Conservation (phyloP, 768 basidiomycete species). For the Termitomyces sp. region DNA sequence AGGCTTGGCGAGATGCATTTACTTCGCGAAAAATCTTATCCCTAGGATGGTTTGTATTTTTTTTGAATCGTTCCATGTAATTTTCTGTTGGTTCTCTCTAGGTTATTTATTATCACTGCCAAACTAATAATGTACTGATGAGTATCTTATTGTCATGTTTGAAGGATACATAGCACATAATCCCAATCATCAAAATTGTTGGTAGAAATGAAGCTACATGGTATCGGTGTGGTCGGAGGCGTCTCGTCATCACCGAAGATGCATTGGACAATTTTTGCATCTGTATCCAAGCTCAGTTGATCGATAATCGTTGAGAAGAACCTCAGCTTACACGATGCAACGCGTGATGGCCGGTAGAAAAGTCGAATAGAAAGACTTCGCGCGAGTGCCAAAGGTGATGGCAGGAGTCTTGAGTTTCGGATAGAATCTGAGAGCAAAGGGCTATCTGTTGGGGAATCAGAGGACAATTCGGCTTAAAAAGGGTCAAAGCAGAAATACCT, state of each 20-base stretch:
- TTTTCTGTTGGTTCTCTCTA: neutral
- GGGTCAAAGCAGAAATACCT: constrained; percentile 17
- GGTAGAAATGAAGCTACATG: constrained; percentile 46
- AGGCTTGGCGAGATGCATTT: constrained; percentile 76
- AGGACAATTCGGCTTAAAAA: neutral
- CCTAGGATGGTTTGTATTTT: constrained; percentile 20
- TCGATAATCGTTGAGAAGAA: neutral
- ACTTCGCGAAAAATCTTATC: constrained; percentile 54
- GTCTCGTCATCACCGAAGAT: constrained; percentile 21
- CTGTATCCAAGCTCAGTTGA: constrained; percentile 10
- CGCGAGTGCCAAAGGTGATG: neutral
- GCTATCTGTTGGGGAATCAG: constrained; percentile 6
- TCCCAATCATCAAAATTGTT: constrained; percentile 43
- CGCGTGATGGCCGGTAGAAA: constrained; percentile 32
- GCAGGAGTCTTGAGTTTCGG: neutral
- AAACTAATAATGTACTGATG: constrained; percentile 1
- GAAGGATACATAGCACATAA: constrained; percentile 45
- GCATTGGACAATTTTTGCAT: constrained; percentile 13
- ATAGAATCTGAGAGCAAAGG: constrained; percentile 4
- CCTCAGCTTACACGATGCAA: constrained; percentile 22
- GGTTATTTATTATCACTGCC: neutral
- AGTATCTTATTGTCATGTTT: constrained; percentile 16
- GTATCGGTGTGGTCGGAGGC: constrained; percentile 42
- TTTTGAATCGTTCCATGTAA: constrained; percentile 1
- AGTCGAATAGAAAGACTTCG: constrained; percentile 35